Base-by-base conservation (phyloP, 2,329 filamentous ascomycete species). In the Tolypocladium cylindrosporum region DNA sequence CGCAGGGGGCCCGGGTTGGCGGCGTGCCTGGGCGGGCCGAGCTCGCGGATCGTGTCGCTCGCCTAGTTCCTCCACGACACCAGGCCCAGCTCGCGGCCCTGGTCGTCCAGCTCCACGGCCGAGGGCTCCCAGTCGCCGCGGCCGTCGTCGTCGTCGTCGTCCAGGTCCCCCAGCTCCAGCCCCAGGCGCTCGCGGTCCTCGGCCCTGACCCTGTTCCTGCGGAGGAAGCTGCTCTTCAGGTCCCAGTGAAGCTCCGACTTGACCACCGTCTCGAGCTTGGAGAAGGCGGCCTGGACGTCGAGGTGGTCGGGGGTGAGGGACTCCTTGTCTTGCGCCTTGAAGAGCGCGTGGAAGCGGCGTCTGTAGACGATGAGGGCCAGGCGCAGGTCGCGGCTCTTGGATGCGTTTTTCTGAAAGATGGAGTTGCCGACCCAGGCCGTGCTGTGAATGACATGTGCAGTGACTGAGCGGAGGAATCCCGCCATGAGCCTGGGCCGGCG, bases 391-490 rank as follows among this genome's bases (percentile, higher is more conserved):
- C 66, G 66, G 10, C 64, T 63, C 36, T 69, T 65, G 8, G 62
- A 62, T 2, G 70, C 64, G 10, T 68, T 68, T 11, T 72, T 67
- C 50, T 77, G 75, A 6, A 77, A 62, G 14, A 75, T 70, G n/a
- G 74, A 76, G 0, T 70, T 74, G 7, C 79, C 77, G 9, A 85
- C 67, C 63, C 77, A 76, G 7, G 71, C 69, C 16, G 78, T 74
- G 58, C 80, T 77, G 61, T 82, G 84, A 4, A 76, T 67, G 39
- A 87, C 67, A 66, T 87, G 84, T 0, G 80, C 76, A 53, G 80
- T 75, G 36, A 86, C 65, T 0, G 78, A 75, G 51, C 73, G 73
- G 14, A 86, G 69, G 39, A 86, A 71, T n/a, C 67, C 66, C 2
- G 69, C 69, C 13, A 75, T 75, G 39, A 86, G 74, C 0, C 60